These are phyloP conservation scores for Gynandropsis gynandra DNA, from an alignment of 345 rosid genomes.

Conservation along the genomic window DNA sequence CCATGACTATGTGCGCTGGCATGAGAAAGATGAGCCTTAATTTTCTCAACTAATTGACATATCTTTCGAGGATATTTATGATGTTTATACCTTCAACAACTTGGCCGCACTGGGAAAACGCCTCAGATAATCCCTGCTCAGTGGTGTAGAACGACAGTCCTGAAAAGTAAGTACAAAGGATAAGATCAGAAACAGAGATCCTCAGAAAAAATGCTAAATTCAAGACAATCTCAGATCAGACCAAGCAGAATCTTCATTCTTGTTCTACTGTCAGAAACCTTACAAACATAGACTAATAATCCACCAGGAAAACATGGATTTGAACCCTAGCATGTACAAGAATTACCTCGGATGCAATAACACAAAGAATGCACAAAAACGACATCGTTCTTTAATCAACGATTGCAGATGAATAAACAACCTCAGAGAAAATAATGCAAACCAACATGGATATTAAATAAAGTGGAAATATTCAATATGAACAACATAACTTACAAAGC, in stretches of 20 bases:
- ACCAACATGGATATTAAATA: neutral
- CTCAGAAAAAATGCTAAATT: neutral
- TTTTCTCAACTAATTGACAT: conserved; percentile 1
- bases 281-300: neutral
- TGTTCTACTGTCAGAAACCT: neutral
- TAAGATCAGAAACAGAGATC: neutral
- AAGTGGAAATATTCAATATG: neutral
- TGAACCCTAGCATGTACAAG: neutral
- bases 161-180: conserved; percentile 21
- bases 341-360: neutral
- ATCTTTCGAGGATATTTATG: neutral
- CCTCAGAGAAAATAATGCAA: too few relatives aligned
- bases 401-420: too few relatives aligned
- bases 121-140: conserved; percentile 54
- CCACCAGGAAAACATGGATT: neutral
- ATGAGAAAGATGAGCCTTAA: neutral
- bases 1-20: conserved; percentile 56
- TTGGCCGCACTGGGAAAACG: conserved; percentile 78
- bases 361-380: neutral
- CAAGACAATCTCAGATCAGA: neutral
- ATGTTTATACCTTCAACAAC: conserved; percentile 66
- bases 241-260: neutral
- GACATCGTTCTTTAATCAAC: too few relatives aligned
- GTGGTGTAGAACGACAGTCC: conserved; percentile 67
- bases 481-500: neutral